These are phyloP conservation scores for Podospora sp. DNA, from an alignment of 495 filamentous ascomycete genomes.

Conservation along the genomic window DNA sequence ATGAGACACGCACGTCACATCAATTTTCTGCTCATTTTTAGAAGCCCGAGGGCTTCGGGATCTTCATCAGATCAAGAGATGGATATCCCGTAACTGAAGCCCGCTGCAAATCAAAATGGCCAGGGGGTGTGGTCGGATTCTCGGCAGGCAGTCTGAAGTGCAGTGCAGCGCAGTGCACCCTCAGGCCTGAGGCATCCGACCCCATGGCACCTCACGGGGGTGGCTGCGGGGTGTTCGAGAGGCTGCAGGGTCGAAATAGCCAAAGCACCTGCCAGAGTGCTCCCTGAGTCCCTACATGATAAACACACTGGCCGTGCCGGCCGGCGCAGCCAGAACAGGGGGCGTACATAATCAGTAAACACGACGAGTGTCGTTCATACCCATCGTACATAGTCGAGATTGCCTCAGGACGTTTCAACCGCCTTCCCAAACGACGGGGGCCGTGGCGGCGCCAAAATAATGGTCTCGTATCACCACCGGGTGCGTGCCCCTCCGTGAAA, in stretches of 20 bases:
- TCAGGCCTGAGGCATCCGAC: neutral
- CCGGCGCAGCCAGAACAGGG: neutral
- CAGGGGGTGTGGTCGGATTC: neutral
- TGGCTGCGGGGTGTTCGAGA: neutral
- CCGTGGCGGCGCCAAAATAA: conserved; percentile 2
- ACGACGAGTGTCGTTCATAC: neutral
- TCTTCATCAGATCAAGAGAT: neutral
- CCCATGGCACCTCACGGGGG: neutral
- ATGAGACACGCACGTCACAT: neutral
- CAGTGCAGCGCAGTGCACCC: neutral
- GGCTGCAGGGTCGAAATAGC: conserved; percentile 16
- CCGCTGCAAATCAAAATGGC: neutral
- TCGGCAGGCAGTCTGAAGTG: conserved; percentile 5
- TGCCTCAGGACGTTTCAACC: conserved; percentile 24
- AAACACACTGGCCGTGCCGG: conserved; percentile 4
- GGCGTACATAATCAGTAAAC: neutral
- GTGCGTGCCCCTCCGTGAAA: neutral
- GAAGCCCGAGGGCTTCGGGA: neutral
- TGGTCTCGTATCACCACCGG: neutral
- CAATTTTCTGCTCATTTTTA: neutral
- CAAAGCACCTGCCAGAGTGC: conserved; percentile 18
- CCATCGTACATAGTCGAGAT: conserved; percentile 23
- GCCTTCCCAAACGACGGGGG: neutral
- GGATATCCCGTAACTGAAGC: neutral
- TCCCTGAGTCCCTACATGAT: conserved; percentile 15